Conservation (phyloP, 2,329 filamentous ascomycete species). For the Beauveria sp. region DNA sequence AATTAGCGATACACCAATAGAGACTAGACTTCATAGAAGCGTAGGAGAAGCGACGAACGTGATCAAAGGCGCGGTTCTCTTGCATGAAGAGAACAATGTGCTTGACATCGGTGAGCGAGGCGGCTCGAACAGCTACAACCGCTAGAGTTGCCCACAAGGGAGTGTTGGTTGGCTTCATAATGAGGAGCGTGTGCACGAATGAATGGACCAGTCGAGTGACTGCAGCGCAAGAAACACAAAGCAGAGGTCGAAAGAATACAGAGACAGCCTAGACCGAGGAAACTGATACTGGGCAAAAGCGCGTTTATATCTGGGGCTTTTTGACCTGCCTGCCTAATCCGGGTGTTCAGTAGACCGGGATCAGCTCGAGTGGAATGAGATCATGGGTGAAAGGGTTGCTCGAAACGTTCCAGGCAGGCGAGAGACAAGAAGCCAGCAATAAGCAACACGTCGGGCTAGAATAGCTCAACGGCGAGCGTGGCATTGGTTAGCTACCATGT, state of each 20-base stretch:
- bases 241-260: neutral
- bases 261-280: neutral
- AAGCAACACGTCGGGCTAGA: neutral
- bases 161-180: neutral
- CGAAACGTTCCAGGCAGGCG: neutral
- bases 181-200: neutral
- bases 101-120: constrained; percentile 41
- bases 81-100: constrained; percentile 53
- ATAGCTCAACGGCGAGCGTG: neutral
- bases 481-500: neutral
- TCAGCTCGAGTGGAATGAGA: neutral
- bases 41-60: constrained; percentile 17
- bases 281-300: neutral
- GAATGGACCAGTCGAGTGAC: neutral
- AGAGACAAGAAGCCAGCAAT: neutral
- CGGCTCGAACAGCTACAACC: constrained; percentile 20
- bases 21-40: neutral
- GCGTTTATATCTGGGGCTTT: neutral
- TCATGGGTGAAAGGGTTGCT: neutral
- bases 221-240: neutral
- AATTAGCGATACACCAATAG: neutral
- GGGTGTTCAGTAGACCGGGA: neutral
- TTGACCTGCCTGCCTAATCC: neutral
- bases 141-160: constrained; percentile 5
- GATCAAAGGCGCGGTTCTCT: constrained; percentile 29